Conservation (phyloP, 129 eudicot species). For the Centaurea solstitialis region DNA sequence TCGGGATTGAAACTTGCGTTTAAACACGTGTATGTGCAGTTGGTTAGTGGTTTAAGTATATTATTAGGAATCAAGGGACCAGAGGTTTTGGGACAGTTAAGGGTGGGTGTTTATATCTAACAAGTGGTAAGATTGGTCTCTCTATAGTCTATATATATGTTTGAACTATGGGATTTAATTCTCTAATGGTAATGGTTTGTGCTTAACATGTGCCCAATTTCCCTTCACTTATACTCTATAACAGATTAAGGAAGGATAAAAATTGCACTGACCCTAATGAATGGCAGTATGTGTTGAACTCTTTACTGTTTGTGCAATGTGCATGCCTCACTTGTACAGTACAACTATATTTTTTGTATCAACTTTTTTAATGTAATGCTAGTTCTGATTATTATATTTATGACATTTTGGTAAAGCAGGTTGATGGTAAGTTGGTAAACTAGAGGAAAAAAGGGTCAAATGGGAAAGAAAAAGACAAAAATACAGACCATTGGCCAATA, state of each 20-base stretch:
- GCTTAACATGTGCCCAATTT: neutral
- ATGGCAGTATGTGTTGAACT: neutral
- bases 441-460: too few species aligned
- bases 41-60: neutral
- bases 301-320: too few species aligned
- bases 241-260: neutral
- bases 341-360: too few species aligned
- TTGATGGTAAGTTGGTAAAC: too few species aligned
- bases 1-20: conserved; percentile 20
- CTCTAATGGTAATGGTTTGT: neutral
- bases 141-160: neutral
- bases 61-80: conserved; percentile 8
- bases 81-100: conserved; percentile 2
- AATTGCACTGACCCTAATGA: neutral
- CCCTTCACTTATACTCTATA: neutral
- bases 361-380: too few species aligned
- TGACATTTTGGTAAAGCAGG: too few species aligned
- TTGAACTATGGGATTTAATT: neutral
- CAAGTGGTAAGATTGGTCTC: conserved; percentile 4
- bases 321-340: too few species aligned
- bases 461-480: too few species aligned
- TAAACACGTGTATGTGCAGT: conserved; percentile 8
- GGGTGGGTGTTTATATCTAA: conserved; percentile 12
- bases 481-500: too few species aligned
- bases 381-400: too few species aligned